Conservation (phyloP, 768 basidiomycete species). For the Tulasnella sp. region DNA sequence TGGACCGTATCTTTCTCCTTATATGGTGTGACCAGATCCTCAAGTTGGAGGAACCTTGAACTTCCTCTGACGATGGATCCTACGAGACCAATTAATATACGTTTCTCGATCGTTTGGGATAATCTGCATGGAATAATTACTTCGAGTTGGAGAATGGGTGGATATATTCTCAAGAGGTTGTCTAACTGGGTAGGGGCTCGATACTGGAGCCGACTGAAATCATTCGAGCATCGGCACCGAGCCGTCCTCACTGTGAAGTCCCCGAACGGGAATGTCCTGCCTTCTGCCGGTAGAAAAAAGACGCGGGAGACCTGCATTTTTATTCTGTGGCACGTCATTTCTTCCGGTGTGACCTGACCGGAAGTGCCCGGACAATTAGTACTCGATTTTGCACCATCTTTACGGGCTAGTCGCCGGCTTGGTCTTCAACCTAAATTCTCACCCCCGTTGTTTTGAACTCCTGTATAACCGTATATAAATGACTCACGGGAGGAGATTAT, state of each 20-base stretch:
- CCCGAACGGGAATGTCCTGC: neutral
- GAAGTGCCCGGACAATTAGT: neutral
- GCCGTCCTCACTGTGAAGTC: neutral
- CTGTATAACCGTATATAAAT: neutral
- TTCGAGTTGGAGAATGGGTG: no score
- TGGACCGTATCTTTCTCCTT: neutral
- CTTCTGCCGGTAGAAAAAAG: neutral
- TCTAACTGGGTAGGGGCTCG: no score
- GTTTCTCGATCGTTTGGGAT: no score
- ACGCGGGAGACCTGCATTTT: neutral
- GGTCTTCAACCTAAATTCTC: neutral
- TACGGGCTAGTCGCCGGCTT: neutral
- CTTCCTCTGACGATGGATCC: neutral
- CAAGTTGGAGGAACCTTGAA: neutral
- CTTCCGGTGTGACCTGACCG: neutral
- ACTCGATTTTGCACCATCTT: neutral
- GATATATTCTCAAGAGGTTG: no score
- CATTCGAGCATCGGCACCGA: no score
- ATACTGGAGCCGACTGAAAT: no score
- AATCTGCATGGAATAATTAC: no score
- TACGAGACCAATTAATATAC: no score
- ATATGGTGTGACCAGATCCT: neutral
- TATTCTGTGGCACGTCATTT: neutral
- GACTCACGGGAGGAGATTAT: no score
- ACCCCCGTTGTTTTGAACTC: neutral